Base-by-base conservation (phyloP, 2,329 filamentous ascomycete genomes). In the Pyricularia pennisetigena region DNA sequence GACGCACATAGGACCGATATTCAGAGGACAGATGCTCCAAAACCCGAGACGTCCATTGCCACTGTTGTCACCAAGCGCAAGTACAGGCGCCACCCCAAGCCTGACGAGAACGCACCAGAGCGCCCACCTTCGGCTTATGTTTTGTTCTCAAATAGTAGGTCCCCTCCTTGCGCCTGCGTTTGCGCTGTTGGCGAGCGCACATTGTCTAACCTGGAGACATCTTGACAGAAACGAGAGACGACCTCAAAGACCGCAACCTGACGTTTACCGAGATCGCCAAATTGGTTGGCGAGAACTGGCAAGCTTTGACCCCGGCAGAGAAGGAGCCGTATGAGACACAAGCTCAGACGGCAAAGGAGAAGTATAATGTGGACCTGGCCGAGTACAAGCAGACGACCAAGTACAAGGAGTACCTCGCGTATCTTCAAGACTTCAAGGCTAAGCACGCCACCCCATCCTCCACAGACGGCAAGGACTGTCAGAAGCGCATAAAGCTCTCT, bases 211-310 rank as follows among this genome's bases (percentile, higher is more conserved):
- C n/a, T 35, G 1, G n/a, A 23, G n/a, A 24, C 5, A 54, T 3
- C 12, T n/a, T 66, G 64, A 62, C 66, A 91, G 89, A 90, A 78
- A 90, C 93, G 78, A 86, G 92, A 73, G 92, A 94, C 73, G 87
- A 91, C 26, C 79, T 94, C 28, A 93, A 91, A 75, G 90, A 88
- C 3, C 88, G 90, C 69, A 91, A 90, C 65, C 79, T 94, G 4
- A 90, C 89, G 0, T 95, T 95, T 73, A 93, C 91, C 1, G 91
- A 94, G 74, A 93, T 94, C 71, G 91, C 91, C 12, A 94, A 94
- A 74, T 80, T 93, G 0, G 91, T 94, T 0, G 91, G 91, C 7
- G 91, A 94, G 74, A 87, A 90, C 74, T 94, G 91, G 91, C 91
- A 94, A 75, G 88, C 86, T 67, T 78, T 94, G 9, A 82, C 86